Base-by-base conservation (phyloP, 345 rosid species). In the Barbarea vulgaris region DNA sequence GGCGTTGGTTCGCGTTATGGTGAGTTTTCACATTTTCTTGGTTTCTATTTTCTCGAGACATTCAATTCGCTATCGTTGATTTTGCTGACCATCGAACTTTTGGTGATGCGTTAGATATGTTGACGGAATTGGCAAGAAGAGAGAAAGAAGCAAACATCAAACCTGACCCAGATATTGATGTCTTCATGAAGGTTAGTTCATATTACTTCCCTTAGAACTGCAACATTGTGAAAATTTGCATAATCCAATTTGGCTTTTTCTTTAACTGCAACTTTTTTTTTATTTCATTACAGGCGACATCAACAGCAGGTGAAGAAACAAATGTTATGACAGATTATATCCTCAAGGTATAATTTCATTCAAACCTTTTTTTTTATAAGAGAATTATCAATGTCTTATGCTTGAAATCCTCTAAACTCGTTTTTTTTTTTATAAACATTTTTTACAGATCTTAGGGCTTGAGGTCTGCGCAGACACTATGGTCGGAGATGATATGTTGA, bases 61-160 rank as follows among this genome's bases (percentile, higher is more conserved):
- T 44, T 44, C 17, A 3, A 33, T 54, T 64, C 9, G 33, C 22
- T 70, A 11, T 54, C n/a, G 28, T 46, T 55, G 59, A 14, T 17
- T 69, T 69, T 53, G 33, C 70, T 76, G n/a, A 69, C 7, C 11
- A 8, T 31, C 2, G 9, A 24, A 22, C 18, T 52, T 52, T 41
- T 69, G 1, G 51, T 53, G 51, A 54, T 19, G 39, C 42, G 63
- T 77, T 65, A 91, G 97, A 88, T 15, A 85, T 89, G 95, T 72
- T 94, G 55, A 81, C 84, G 2, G 97, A 94, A 77, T 77, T 94
- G 67, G 68, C 87, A 4, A 85, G 97, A 83, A 85, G 96, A 67
- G 97, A 94, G 75, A 94, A 91, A 56, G 93, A 75, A 25, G 86
- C 89, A 42, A 87, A 85, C 70, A 91, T 91, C 47, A 91, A 87